phyloP scores from a whole-genome alignment of 1,139 yeast genomes.

The Yamadazyma trypodendri region DNA sequence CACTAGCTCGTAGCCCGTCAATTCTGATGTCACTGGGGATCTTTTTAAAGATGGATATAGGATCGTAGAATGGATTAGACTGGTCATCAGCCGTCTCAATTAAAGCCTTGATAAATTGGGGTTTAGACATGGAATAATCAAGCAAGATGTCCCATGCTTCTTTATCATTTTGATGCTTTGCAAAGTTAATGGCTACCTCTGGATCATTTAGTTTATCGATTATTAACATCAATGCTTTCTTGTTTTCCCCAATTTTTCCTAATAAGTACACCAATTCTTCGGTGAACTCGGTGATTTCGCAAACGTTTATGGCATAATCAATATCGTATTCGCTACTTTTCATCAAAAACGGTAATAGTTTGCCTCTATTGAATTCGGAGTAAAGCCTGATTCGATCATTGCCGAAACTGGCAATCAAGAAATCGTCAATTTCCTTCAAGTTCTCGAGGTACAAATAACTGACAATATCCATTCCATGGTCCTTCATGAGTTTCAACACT shows the following conservation, averaged over 20 bases:
- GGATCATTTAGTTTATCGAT: constrained; percentile 79
- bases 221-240: constrained; percentile 71
- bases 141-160: constrained; percentile 80
- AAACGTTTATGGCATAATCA: constrained; percentile 62
- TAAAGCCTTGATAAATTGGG: constrained; percentile 71
- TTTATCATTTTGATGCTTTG: constrained; percentile 64
- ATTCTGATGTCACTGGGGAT: constrained; percentile 65
- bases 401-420: constrained; percentile 55
- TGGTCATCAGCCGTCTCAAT: constrained; percentile 67
- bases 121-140: constrained; percentile 68
- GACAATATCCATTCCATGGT: constrained; percentile 47
- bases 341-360: constrained; percentile 51
- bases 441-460: constrained; percentile 61
- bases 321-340: constrained; percentile 60
- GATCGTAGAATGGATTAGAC: constrained; percentile 53
- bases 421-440: constrained; percentile 53
- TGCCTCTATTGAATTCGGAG: constrained; percentile 55
- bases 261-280: constrained; percentile 79
- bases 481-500: constrained; percentile 49
- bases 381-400: constrained; percentile 65
- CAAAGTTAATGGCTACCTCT: constrained; percentile 76
- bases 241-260: constrained; percentile 81
- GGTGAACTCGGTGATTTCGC: constrained; percentile 50
- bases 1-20: constrained; percentile 60
- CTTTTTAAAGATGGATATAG: constrained; percentile 61